Conservation (phyloP, 495 filamentous ascomycete species). For the Penicillium samsonianum region DNA sequence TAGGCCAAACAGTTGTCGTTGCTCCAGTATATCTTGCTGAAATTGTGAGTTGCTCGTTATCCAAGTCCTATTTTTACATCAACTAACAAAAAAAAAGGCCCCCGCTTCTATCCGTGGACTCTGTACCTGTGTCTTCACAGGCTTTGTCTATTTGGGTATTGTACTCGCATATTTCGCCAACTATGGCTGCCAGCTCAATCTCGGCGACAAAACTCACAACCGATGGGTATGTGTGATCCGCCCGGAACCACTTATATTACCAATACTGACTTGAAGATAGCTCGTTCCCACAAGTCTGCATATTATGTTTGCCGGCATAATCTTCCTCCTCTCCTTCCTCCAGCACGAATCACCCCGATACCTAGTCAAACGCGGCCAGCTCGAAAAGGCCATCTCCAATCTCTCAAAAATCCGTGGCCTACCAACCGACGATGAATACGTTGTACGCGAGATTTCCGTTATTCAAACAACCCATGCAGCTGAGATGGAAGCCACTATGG, state of each 20-base stretch:
- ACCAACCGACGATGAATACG: conserved; percentile 44
- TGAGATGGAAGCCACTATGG: conserved; percentile 64
- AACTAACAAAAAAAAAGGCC: conserved; percentile 27
- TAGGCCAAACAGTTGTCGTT: conserved; percentile 68
- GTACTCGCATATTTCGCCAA: conserved; percentile 54
- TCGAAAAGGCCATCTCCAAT: conserved; percentile 53
- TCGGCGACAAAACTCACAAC: conserved; percentile 56
- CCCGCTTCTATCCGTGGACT: conserved; percentile 65
- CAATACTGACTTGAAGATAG: conserved; percentile 40
- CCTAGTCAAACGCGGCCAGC: conserved; percentile 56
- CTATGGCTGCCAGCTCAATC: conserved; percentile 57
- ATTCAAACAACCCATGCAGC: conserved; percentile 67
- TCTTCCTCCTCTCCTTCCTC: conserved; percentile 63
- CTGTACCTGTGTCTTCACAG: conserved; percentile 68
- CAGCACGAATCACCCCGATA: conserved; percentile 67
- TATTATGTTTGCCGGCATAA: conserved; percentile 70
- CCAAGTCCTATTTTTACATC: background rate
- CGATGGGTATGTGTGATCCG: conserved; percentile 51
- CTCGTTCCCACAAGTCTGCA: conserved; percentile 68
- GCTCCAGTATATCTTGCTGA: conserved; percentile 55
- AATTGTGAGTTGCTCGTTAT: conserved; percentile 36
- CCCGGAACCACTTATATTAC: background rate
- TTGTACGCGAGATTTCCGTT: conserved; percentile 61
- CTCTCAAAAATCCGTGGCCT: conserved; percentile 44
- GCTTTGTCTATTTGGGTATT: conserved; percentile 53